A percentile compares a stretch with the other conserved stretches of the same genome.
phyloP scores from a whole-genome alignment of 495 filamentous ascomycete species.

The Xanthoparmelia taractica region DNA sequence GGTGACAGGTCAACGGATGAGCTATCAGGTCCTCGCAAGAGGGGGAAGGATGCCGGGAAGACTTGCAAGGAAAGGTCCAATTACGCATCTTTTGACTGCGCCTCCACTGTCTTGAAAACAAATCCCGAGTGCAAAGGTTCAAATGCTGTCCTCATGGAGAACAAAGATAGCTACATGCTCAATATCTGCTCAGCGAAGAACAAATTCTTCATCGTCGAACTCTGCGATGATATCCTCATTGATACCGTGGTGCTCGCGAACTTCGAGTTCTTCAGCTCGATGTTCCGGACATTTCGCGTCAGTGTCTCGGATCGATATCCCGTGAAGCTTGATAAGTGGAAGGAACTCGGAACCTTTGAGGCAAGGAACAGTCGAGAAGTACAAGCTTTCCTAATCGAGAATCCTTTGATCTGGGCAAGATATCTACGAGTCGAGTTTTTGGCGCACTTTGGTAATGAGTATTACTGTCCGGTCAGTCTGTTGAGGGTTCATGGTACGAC shows the following conservation, averaged over 20 bases:
- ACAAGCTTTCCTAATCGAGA: slow-evolving; percentile 85
- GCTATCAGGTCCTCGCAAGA: slow-evolving; percentile 38
- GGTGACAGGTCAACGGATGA: slow-evolving; percentile 35
- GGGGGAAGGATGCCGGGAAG: slow-evolving; percentile 86
- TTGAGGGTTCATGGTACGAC: slow-evolving; percentile 89
- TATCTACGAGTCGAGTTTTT: slow-evolving; percentile 89
- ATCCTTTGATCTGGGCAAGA: slow-evolving; percentile 90
- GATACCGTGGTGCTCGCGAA: slow-evolving; percentile 95
- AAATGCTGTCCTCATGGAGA: slow-evolving; percentile 82
- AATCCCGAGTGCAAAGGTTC: slow-evolving; percentile 75
- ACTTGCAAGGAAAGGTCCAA: slow-evolving; percentile 95
- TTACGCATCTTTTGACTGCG: slow-evolving; percentile 94
- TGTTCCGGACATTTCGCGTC: slow-evolving; percentile 82
- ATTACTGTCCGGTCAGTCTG: slow-evolving; percentile 87
- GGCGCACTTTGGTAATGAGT: slow-evolving; percentile 91
- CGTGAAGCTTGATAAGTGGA: slow-evolving; percentile 87
- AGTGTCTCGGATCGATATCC: slow-evolving; percentile 91
- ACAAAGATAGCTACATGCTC: slow-evolving; percentile 98
- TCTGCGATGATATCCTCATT: slow-evolving; percentile 86
- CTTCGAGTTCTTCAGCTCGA: slow-evolving; percentile 97
- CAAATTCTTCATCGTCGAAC: slow-evolving; percentile 89
- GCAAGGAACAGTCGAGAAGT: slow-evolving; percentile 87
- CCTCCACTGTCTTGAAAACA: slow-evolving; percentile 86
- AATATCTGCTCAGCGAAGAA: slow-evolving; percentile 80
- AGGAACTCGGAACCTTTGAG: slow-evolving; percentile 77